phyloP scores from a whole-genome alignment of 169 alveolate genomes.

The Eimeria necatrix region DNA sequence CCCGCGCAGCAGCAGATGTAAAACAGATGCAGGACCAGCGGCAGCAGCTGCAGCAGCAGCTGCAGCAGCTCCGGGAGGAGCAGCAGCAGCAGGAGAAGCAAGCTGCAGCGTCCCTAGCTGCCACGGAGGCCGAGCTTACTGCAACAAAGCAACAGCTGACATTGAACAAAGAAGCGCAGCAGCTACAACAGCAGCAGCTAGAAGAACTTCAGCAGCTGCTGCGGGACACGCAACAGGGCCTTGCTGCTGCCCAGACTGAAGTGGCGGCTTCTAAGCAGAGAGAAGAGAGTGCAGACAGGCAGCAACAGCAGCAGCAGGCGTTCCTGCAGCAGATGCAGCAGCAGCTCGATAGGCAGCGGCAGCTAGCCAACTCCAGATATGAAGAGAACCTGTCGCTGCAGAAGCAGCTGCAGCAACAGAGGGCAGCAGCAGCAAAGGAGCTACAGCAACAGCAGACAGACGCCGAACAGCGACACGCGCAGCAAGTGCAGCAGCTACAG shows the following conservation, averaged over 20 bases:
- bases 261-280: constrained; percentile 24
- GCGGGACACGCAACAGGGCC: constrained; percentile 10
- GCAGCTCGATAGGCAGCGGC: constrained; percentile 63
- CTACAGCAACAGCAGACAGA: constrained; percentile 60
- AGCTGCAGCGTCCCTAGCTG: constrained; percentile 54
- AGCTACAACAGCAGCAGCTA: constrained; percentile 70
- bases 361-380: constrained; percentile 57
- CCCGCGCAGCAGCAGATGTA: constrained; percentile 40
- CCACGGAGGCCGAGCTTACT: constrained; percentile 57
- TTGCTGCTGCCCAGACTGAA: constrained; percentile 51
- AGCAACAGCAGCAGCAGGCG: constrained; percentile 72
- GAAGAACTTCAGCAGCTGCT: constrained; percentile 61
- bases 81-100: constrained; percentile 57
- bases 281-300: constrained; percentile 46
- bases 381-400: constrained; percentile 49
- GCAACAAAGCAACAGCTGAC: constrained; percentile 55
- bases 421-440: constrained; percentile 61
- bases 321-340: constrained; percentile 67
- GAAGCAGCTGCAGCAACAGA: constrained; percentile 72
- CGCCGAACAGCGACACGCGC: constrained; percentile 35
- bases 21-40: constrained; percentile 45
- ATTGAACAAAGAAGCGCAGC: constrained; percentile 11
- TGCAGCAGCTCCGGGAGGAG: constrained; percentile 54
- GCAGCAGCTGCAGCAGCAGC: constrained; percentile 75
- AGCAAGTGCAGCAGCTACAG: constrained; percentile 61